Base-by-base conservation (phyloP, 139 green algal genomes). In the Chlamydomonas sp. region DNA sequence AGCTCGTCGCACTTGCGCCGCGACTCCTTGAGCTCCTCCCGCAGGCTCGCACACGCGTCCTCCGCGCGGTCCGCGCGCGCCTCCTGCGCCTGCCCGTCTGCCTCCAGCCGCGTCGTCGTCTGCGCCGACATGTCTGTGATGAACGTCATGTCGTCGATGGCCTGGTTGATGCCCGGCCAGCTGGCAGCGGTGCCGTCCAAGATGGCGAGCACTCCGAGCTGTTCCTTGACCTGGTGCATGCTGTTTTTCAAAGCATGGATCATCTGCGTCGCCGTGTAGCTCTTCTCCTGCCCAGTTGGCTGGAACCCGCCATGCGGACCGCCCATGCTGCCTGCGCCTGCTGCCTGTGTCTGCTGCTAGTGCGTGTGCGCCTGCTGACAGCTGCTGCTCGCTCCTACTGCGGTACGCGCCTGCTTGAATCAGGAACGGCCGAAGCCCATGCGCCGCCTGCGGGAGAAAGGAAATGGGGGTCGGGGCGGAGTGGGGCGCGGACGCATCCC, bases 161-260 rank as follows among this genome's bases (percentile, higher is more conserved):
- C 73, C 65, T 83, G 77, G 20, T 65, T 49, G 8, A 83, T 58
- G 38, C 77, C 77, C 2, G 77, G 77, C 77, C 77, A 83, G 2
- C 54, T 65, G 16, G 67, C 57, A 1, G 77, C 77, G 49, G 73
- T 83, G 34, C 62, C 67, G 64, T 83, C 77, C 35, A 83, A 37
- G 31, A 83, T 79, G 2, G 57, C 67, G 22, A 83, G 72, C 10
- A 83, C 77, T 64, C 74, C 50, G 31, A 83, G 65, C 65, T 83
- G 77, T 1, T 83, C 76, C 28, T 66, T 62, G 0, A 82, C 50
- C 5, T 68, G 68, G 34, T 58, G n/a, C 29, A 79, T 10, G 2
- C 60, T 69, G 24, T 62, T 75, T 36, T 39, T 71, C 2, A 82
- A 58, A 6, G 76, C 76, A 20, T 72, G 48, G 2, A 69, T 58